Evolutionary conservation across 2,329 filamentous ascomycete genomes (phyloP), one percentile per base, ranked within the genome.

Genomic region (Penicillium sp.): DNA sequence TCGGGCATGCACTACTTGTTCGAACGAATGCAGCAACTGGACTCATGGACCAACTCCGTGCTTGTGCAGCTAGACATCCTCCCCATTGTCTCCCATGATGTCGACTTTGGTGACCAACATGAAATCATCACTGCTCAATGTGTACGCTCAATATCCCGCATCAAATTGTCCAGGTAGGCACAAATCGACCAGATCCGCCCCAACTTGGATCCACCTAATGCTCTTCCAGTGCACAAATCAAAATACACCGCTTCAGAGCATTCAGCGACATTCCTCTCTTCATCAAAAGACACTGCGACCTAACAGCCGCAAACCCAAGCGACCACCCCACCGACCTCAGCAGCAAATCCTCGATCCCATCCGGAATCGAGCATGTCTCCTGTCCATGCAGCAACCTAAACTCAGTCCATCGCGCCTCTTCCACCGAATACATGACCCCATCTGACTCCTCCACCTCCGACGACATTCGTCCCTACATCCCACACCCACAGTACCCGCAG

Each of bases 241-340:
- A 75, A 58, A 63, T 68, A 0, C 72, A 75, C 49, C 69, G 73
- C n/a, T 75, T 75, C 47, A 62, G 71, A 37, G 73, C 73, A 13
- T 75, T 75, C 51, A 71, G 68, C 15, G 72, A 75, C 47, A 70
- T 74, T 9, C 72, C 73, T 1, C 67, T 75, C 12, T 75, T 75
- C 53, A 67, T 74, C 23, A 72, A 73, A 48, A 68, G 66, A 33
- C 72, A 75, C 46, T 75, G 72, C 54, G 73, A 75, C 49, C 62
- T 75, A 13, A 66, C 66, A 27, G 56, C 66, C n/a, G 62, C 65
- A 32, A 63, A 61, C 33, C 49, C 58, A 42, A 55, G 44, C 39
- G 54, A 54, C 42, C 3, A 46, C 9, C 9, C 44, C 10, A 31
- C 41, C 23, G 24, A 57, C 1, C 1, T 50, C 27, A 50, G 48